Evolutionary conservation across 2,329 filamentous ascomycete species (phyloP).

Genomic region (Pyrenophora graminea): DNA sequence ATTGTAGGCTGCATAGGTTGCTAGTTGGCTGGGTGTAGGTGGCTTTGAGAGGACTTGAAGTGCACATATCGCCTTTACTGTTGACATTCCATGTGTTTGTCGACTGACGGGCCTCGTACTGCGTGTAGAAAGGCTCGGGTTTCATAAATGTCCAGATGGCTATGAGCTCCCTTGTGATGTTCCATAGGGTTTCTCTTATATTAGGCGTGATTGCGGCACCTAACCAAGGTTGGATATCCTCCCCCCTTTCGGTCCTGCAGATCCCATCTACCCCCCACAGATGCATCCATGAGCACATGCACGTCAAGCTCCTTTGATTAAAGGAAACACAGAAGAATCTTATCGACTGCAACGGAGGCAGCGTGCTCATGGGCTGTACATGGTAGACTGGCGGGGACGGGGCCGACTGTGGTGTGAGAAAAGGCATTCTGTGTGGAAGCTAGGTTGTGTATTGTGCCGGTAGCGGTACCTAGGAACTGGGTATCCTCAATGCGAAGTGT

Average conservation of each 20-base stretch:
- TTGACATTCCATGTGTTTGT: slow-evolving; percentile 19
- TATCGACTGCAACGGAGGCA: slow-evolving; percentile 24
- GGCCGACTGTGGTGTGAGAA: slow-evolving; percentile 12
- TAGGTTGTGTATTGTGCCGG: too few relatives aligned
- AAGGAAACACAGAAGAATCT: slow-evolving; percentile 30
- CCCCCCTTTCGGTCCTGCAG: slow-evolving; percentile 33
- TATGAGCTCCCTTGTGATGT: slow-evolving; percentile 24
- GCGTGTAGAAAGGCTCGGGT: slow-evolving; percentile 24
- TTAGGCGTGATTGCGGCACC: slow-evolving; percentile 19
- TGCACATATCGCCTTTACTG: slow-evolving; percentile 23
- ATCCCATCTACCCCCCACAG: slow-evolving; percentile 31
- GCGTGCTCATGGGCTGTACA: slow-evolving; percentile 18
- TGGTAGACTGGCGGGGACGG: neutral
- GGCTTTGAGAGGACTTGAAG: slow-evolving; percentile 12
- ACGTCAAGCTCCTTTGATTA: slow-evolving; percentile 31
- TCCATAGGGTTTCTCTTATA: slow-evolving; percentile 14
- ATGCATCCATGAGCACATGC: slow-evolving; percentile 27
- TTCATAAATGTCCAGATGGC: slow-evolving; percentile 12
- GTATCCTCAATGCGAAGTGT: neutral
- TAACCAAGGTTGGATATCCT: slow-evolving; percentile 33
- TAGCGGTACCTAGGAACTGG: neutral
- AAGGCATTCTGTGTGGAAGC: slow-evolving; percentile 6
- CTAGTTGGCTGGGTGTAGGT: neutral
- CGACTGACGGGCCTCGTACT: slow-evolving; percentile 26
- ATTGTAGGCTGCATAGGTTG: slow-evolving; percentile 9